Base-by-base conservation (phyloP, 495 filamentous ascomycete genomes). In the Penicillium salamii region DNA sequence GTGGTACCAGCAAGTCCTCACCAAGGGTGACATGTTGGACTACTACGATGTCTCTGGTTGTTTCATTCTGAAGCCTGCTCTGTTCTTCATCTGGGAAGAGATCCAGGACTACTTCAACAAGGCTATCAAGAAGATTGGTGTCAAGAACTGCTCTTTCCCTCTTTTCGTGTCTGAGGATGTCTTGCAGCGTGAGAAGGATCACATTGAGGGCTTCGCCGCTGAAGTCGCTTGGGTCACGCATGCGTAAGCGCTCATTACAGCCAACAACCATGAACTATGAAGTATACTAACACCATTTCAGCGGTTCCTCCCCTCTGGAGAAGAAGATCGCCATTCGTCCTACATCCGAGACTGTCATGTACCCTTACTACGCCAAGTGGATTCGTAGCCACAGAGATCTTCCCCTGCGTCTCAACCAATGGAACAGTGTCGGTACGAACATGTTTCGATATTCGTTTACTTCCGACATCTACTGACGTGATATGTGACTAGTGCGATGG, bases 151-250 rank as follows among this genome's bases (percentile, higher is more conserved):
- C 68, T 92, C 88, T 59, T 98, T 97, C 68, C 93, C 92, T 35
- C 82, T 97, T 70, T 97, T 98, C 68, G 82, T 97, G 49, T 91
- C 88, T 3, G 77, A 87, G 55, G 92, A 91, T 71, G 90, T 91
- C 9, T 73, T 99, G 57, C 82, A 97, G 74, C 82, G 86, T 57
- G 95, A 97, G 74, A 97, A 97, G 79, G 88, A 90, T 50, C 95
- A 98, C 63, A 86, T 98, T 47, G 91, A 98, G 69, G 95, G 95
- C 20, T 97, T 97, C 68, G 92, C 91, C 47, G 90, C 93, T 42
- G 93, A 99, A 70, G 86, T 99, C 52, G 95, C 95, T 43, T 97
- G 93, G 93, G 95, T 99, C 32, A 97, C 95, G 24, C 89, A 93
- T 70, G 91, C 90, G 85, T 91, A 78, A 72, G 84, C 68, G 18